These are phyloP conservation scores for Hibiscus syriacus DNA, from an alignment of 345 rosid species.

Conservation along the genomic window DNA sequence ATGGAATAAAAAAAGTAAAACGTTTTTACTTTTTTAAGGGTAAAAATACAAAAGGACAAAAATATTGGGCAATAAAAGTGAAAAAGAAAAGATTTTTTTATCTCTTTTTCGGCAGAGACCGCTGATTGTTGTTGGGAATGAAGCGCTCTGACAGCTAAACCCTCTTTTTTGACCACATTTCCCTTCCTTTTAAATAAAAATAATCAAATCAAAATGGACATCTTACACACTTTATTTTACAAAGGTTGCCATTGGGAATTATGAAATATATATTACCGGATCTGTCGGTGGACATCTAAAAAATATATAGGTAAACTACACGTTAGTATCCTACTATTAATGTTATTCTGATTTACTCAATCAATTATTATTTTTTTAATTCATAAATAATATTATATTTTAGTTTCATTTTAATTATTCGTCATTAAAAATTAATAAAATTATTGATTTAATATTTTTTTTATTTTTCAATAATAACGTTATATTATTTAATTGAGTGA, in stretches of 20 bases:
- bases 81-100: background rate
- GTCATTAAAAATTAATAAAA: too few species aligned
- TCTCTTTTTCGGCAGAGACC: slow-evolving; percentile 55
- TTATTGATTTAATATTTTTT: too few species aligned
- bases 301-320: too few species aligned
- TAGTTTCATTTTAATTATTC: too few species aligned
- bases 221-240: background rate
- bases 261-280: slow-evolving; percentile 12
- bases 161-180: slow-evolving; percentile 48
- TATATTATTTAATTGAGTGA: too few species aligned
- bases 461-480: too few species aligned
- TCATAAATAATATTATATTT: too few species aligned
- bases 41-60: slow-evolving; percentile 1
- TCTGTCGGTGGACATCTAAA: slow-evolving; percentile 37
- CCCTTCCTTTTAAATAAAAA: background rate
- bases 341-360: too few species aligned
- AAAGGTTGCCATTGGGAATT: slow-evolving; percentile 1
- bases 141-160: slow-evolving; percentile 31
- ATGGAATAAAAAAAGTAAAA: background rate
- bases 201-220: background rate
- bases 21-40: background rate
- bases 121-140: slow-evolving; percentile 97
- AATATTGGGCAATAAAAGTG: background rate
- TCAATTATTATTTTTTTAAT: too few species aligned
- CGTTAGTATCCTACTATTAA: too few species aligned